Base-by-base conservation (phyloP, 805 yeast genomes). In the Maudiozyma pseudohumilis region DNA sequence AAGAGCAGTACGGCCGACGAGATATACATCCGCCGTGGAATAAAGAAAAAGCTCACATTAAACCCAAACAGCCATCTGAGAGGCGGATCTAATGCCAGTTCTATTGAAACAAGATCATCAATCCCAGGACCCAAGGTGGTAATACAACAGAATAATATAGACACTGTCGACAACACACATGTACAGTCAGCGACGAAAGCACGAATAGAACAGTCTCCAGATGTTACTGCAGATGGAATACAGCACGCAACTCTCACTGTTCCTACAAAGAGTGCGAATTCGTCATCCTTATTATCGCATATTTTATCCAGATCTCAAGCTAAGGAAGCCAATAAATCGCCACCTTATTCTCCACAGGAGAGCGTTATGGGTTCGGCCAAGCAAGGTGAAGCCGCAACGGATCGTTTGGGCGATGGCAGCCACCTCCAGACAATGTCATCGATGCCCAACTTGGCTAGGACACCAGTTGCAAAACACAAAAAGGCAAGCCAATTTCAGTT, bases 401-500 rank as follows among this genome's bases (percentile, higher is more conserved):
- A 2, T 2, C n/a, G n/a, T n/a, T n/a, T n/a, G n/a, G 23, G 20
- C 20, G 32, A 29, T 29, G 15, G 23, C 20, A 29, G 23, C 7
- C 32, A 22, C 10, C n/a, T 29, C 3, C 12, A 8, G 11, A 31
- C 26, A 5, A 31, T 31, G 34, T 31, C 34, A 9, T 20, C 34
- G 11, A 21, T 31, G 34, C 32, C 32, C 5, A 18, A 19, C 13
- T 3, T 29, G 12, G 12, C 23, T n/a, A 29, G 23, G 20, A 19
- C 32, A 18, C 32, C 23, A 7, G 34, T 21, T 12, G 21, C 26
- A 7, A 31, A 32, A 15, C 29, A 15, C 12, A 32, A 16, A 24
- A 23, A 32, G 24, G 21, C 35, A 23, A 23, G 36, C 19, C 36
- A 33, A 24, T 45, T 77, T 33, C 68, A 68, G 38, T 70, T 70